These are phyloP conservation scores for Diaporthe velutina DNA, from an alignment of 2,329 filamentous ascomycete species.

Conservation along the genomic window DNA sequence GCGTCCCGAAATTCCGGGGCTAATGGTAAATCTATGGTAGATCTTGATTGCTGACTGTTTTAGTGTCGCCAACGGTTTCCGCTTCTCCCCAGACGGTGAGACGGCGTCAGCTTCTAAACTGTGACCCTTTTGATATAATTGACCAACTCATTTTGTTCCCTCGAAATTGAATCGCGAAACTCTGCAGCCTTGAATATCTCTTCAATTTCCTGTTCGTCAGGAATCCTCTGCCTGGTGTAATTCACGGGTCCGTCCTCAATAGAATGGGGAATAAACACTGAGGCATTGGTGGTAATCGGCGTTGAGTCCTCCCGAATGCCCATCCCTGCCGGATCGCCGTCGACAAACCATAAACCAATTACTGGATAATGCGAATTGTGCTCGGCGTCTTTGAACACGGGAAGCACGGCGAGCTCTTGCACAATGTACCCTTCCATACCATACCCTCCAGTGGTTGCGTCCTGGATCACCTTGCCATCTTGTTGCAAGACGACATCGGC, in stretches of 20 bases:
- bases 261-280: neutral
- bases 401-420: conserved; percentile 9
- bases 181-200: too few relatives aligned
- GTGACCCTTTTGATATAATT: neutral
- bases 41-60: neutral
- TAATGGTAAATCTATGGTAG: conserved; percentile 23
- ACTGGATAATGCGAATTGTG: conserved; percentile 21
- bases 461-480: neutral
- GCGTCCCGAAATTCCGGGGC: conserved; percentile 33
- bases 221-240: neutral
- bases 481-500: neutral
- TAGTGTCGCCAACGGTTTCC: neutral
- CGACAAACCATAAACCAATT: conserved; percentile 34
- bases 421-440: conserved; percentile 7
- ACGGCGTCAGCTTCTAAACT: too few relatives aligned
- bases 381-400: conserved; percentile 5
- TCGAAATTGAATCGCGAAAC: neutral
- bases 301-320: conserved; percentile 29
- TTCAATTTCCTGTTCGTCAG: neutral
- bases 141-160: neutral
- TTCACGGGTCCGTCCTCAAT: conserved; percentile 5
- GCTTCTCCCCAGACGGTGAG: neutral
- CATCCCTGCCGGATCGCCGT: conserved; percentile 34
- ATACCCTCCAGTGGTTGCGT: neutral
- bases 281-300: neutral